Conservation (phyloP, 2,329 filamentous ascomycete genomes). For the Fusarium verrucosum region DNA sequence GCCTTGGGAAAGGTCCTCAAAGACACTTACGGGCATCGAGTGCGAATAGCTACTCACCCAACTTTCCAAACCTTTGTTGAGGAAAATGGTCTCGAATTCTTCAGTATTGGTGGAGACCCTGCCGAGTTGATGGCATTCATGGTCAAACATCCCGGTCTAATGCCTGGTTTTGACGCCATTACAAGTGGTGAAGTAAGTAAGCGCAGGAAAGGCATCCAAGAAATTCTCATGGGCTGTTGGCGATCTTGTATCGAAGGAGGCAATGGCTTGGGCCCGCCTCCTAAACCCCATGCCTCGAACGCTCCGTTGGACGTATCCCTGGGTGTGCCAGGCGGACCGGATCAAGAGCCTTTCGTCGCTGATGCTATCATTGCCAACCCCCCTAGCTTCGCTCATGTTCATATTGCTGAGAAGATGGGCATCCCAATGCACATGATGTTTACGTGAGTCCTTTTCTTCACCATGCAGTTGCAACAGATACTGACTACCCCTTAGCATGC, state of each 20-base stretch:
- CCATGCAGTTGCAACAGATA: neutral
- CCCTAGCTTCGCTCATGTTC: conserved; percentile 79
- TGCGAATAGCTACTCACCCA: conserved; percentile 77
- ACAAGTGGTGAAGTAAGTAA: conserved; percentile 80
- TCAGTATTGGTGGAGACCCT: conserved; percentile 79
- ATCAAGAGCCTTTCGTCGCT: conserved; percentile 76
- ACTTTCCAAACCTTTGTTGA: conserved; percentile 75
- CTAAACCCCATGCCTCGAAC: conserved; percentile 57
- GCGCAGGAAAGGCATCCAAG: conserved; percentile 76
- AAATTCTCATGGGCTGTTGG: conserved; percentile 89
- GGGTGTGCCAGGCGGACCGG: conserved; percentile 52
- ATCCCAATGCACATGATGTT: conserved; percentile 88
- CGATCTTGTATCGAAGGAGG: conserved; percentile 83
- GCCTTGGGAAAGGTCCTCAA: conserved; percentile 73
- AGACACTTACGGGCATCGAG: conserved; percentile 72
- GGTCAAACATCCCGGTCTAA: conserved; percentile 87
- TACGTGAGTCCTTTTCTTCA: conserved; percentile 67
- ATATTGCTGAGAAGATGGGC: conserved; percentile 78
- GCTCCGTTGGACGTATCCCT: conserved; percentile 55
- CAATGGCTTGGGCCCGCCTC: conserved; percentile 66
- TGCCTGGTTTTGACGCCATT: conserved; percentile 82
- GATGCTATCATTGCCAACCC: conserved; percentile 84
- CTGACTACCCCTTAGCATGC: conserved; percentile 75
- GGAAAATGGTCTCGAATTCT: conserved; percentile 78
- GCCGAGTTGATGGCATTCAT: conserved; percentile 86